phyloP scores from a whole-genome alignment of 352 stramenopile genomes.

The Phytophthora sp. region DNA sequence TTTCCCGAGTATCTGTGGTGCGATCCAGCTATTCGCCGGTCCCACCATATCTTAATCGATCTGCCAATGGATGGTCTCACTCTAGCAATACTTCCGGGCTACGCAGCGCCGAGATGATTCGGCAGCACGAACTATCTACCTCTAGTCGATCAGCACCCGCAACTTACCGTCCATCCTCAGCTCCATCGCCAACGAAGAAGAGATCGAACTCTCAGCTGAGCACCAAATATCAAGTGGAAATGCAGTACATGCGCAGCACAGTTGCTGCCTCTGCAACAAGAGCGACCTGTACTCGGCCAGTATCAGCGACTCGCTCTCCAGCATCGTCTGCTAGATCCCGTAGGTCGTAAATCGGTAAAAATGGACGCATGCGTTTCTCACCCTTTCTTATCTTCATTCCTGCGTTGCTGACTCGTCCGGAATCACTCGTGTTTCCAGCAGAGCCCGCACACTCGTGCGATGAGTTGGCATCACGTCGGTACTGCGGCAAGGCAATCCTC shows the following conservation, averaged over 20 bases:
- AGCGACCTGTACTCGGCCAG: conserved; percentile 11
- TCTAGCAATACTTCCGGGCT: conserved; percentile 24
- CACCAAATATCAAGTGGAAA: conserved; percentile 52
- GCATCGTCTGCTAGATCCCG: conserved; percentile 11
- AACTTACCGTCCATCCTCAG: conserved; percentile 22
- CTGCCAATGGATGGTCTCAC: conserved; percentile 14
- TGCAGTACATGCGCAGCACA: conserved; percentile 55
- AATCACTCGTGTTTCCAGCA: not conserved
- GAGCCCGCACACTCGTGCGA: not conserved
- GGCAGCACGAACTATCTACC: conserved; percentile 32
- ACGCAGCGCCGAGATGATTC: conserved; percentile 52
- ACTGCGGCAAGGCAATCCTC: conserved; percentile 5
- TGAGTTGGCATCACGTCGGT: conserved; percentile 22
- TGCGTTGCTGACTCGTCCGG: not conserved
- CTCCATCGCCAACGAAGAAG: conserved; percentile 29
- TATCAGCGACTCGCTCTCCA: conserved; percentile 12
- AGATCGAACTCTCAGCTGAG: conserved; percentile 17
- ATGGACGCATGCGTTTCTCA: conserved; percentile 23
- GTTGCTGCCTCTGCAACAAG: conserved; percentile 25
- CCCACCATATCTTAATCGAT: conserved; percentile 10
- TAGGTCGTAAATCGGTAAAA: conserved; percentile 23
- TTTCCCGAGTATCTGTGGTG: not conserved
- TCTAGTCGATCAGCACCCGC: conserved; percentile 10
- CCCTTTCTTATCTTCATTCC: conserved; percentile 17
- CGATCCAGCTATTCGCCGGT: conserved; percentile 10